Evolutionary conservation across 495 filamentous ascomycete genomes (phyloP).

Genomic region (Penicillium riverlandense): DNA sequence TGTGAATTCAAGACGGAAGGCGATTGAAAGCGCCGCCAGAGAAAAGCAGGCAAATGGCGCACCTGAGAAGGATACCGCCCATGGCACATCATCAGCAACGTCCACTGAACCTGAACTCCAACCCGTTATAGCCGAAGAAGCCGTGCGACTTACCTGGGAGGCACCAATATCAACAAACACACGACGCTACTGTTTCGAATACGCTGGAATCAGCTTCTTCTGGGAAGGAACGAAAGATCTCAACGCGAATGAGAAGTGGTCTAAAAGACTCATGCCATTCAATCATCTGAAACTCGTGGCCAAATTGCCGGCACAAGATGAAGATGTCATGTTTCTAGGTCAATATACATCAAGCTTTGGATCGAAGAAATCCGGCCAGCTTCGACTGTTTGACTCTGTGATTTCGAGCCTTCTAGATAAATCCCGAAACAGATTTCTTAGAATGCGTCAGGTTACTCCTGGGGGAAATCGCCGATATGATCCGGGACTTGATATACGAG

Average conservation of each 20-base stretch:
- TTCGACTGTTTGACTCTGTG: conserved; percentile 7
- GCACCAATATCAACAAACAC: conserved; percentile 2
- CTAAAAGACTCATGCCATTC: conserved; percentile 4
- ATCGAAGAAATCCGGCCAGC: conserved; percentile 1
- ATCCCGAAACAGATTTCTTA: too few relatives aligned
- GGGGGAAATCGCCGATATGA: background rate
- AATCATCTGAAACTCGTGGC: conserved; percentile 11
- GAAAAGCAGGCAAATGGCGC: background rate
- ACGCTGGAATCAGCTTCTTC: conserved; percentile 4
- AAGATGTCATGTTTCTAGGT: background rate
- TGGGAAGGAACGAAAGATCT: conserved; percentile 12
- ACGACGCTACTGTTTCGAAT: conserved; percentile 4
- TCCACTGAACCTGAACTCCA: background rate
- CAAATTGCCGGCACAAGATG: background rate
- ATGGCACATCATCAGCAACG: background rate
- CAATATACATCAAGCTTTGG: conserved; percentile 2
- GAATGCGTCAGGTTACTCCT: background rate
- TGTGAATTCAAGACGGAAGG: conserved; percentile 7
- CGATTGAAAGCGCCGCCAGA: background rate
- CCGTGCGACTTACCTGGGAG: conserved; percentile 3
- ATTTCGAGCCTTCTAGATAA: conserved; percentile 3
- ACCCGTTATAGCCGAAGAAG: conserved; percentile 3
- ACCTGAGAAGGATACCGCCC: background rate
- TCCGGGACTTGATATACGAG: background rate
- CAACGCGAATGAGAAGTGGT: background rate